Conservation (phyloP, 257 asterid species). For the Hygrophila difformis region DNA sequence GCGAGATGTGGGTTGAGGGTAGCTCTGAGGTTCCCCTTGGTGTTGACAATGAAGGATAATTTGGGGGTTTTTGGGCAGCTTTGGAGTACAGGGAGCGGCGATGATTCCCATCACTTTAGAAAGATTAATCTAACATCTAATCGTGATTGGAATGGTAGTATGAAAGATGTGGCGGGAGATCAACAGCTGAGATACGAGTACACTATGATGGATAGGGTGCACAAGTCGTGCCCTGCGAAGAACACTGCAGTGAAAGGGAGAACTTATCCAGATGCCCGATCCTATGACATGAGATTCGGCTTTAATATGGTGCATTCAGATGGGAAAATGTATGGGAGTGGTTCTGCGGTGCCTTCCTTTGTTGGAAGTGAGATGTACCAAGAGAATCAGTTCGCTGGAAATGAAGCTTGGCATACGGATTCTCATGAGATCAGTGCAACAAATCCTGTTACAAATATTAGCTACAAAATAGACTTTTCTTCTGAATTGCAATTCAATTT, state of each 20-base stretch:
- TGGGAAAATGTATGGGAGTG: constrained; percentile 29
- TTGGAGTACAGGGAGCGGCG: too few relatives aligned
- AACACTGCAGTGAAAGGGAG: constrained; percentile 16
- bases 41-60: constrained; percentile 33
- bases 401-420: constrained; percentile 6
- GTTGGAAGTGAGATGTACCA: constrained; percentile 26
- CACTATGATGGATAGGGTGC: constrained; percentile 31
- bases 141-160: too few relatives aligned
- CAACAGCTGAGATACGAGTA: constrained; percentile 38
- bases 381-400: constrained; percentile 23
- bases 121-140: constrained; percentile 22
- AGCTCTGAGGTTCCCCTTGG: constrained; percentile 35
- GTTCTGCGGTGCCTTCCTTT: constrained; percentile 29
- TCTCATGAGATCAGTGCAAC: neutral
- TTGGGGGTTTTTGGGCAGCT: too few relatives aligned
- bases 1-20: constrained; percentile 48
- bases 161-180: neutral
- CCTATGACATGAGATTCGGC: constrained; percentile 42
- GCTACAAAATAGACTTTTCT: constrained; percentile 32
- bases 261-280: too few relatives aligned
- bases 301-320: constrained; percentile 21
- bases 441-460: constrained; percentile 22
- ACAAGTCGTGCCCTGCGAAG: constrained; percentile 17
- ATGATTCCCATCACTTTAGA: constrained; percentile 31
- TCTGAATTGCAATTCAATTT: neutral